Evolutionary conservation across 495 filamentous ascomycete genomes (phyloP), one percentile per base, ranked within the genome.

Genomic region (Aeminium ludgeri): DNA sequence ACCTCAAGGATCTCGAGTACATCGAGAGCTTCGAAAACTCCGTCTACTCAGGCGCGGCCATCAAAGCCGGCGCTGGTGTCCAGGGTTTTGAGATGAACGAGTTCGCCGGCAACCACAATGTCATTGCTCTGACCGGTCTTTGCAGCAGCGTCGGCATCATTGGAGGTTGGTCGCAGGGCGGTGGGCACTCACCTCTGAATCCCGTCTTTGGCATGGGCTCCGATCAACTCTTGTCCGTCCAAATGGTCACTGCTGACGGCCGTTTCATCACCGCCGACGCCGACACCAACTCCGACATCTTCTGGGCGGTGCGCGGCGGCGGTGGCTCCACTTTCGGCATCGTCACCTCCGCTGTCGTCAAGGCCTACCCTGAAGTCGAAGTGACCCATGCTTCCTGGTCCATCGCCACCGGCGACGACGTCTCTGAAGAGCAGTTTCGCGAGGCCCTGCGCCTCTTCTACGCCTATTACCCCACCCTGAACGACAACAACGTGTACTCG

Each of bases 31-130:
- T 35, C 3, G 15, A 31, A 0, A 40, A 30, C 10, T 46, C 30
- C 5, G 30, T 38, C 4, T 65, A 57, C 57, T 56, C 40, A 1
- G 61, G 61, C 1, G 41, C 40, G 30, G 59, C 60, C 12, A 51
- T 65, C 28, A 55, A 43, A 0, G 54, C 65, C 27, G 55, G 57
- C 3, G 64, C 59, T 10, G 62, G 62, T 0, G 59, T 59, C 32
- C 44, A 55, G 3, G 41, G 41, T 15, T 10, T 34, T 18, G 44
- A 46, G n/a, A 38, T 41, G 16, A 41, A 46, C 28, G 12, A 15
- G 13, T 11, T 46, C 12, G 37, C 44, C 1, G 15, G 39, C 10
- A 19, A 20, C 15, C n/a, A 48, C 20, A 19, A 41, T 38, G 29
- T 51, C 19, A 36, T 39, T 15, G 30, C 43, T 27, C 44, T 51